These are phyloP conservation scores for Tolypocladium inflatum DNA, from an alignment of 2,329 filamentous ascomycete species.

Conservation along the genomic window DNA sequence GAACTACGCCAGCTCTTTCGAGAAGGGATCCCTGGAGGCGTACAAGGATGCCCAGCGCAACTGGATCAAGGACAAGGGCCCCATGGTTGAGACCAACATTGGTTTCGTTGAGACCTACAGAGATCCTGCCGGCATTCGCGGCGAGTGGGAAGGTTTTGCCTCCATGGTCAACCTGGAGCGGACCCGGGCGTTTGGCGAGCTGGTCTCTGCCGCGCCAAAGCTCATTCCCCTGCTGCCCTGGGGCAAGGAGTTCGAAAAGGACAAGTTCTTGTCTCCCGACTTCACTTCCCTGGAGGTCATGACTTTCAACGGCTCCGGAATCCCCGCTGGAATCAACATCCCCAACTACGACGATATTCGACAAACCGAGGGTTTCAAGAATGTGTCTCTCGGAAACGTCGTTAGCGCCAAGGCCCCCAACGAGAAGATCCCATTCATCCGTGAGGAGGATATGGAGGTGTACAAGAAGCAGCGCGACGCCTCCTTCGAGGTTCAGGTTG, in stretches of 20 bases:
- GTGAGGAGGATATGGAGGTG: constrained; percentile 63
- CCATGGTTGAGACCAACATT: constrained; percentile 70
- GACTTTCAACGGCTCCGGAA: constrained; percentile 60
- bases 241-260: constrained; percentile 85
- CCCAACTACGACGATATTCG: constrained; percentile 69
- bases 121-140: constrained; percentile 70
- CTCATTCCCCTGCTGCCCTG: constrained; percentile 89
- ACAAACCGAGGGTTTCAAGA: constrained; percentile 82
- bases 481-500: constrained; percentile 92
- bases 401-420: constrained; percentile 84
- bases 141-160: constrained; percentile 80
- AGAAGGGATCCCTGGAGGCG: constrained; percentile 61
- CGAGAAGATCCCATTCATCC: constrained; percentile 87
- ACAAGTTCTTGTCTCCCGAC: constrained; percentile 89
- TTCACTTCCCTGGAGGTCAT: constrained; percentile 92
- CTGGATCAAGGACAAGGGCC: constrained; percentile 78
- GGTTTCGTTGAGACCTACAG: constrained; percentile 82
- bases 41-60: constrained; percentile 73
- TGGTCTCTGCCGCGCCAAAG: constrained; percentile 70
- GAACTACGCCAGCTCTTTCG: constrained; percentile 67
- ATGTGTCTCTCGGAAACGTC: constrained; percentile 88
- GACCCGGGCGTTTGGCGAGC: constrained; percentile 75
- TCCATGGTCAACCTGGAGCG: constrained; percentile 84
- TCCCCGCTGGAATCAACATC: constrained; percentile 60
- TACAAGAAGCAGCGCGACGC: constrained; percentile 77